Conservation (phyloP, 2,329 filamentous ascomycete species). For the Penicillium sp. region DNA sequence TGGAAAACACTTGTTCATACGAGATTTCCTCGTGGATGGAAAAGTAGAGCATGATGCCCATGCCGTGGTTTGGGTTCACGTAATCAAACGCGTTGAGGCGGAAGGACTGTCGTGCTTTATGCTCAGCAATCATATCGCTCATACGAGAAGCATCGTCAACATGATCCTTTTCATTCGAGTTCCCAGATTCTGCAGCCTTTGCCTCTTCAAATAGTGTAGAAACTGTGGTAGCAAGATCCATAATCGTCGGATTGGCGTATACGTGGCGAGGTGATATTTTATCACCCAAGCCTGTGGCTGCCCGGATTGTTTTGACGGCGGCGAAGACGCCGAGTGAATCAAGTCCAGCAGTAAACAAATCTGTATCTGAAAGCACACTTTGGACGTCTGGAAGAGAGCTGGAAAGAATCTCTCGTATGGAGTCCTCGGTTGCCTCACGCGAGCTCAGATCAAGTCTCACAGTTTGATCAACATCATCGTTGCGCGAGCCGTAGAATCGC, state of each 20-base stretch:
- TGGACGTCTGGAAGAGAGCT: slow-evolving; percentile 2
- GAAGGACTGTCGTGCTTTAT: slow-evolving; percentile 9
- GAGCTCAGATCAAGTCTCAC: slow-evolving; percentile 2
- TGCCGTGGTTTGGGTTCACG: slow-evolving; percentile 11
- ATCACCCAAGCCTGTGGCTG: slow-evolving; percentile 6
- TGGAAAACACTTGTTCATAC: slow-evolving; percentile 6
- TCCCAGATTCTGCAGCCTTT: slow-evolving; percentile 1
- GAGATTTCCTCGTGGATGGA: slow-evolving; percentile 9
- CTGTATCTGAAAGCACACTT: slow-evolving; percentile 1
- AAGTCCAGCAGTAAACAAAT: slow-evolving; percentile 4
- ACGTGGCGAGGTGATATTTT: slow-evolving; percentile 5
- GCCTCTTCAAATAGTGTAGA: slow-evolving; percentile 1
- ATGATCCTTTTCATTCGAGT: not conserved
- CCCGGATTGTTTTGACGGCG: slow-evolving; percentile 5
- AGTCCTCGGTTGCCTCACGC: not conserved
- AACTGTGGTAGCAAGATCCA: not conserved
- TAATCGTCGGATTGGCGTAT: slow-evolving; percentile 6
- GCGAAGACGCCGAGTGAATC: slow-evolving; percentile 6
- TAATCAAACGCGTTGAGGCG: slow-evolving; percentile 11
- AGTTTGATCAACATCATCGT: slow-evolving; percentile 5
- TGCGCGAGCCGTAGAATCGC: slow-evolving; percentile 5
- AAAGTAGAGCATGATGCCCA: slow-evolving; percentile 13
- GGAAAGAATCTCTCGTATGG: slow-evolving; percentile 1
- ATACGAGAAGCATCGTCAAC: not conserved
- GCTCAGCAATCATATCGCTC: slow-evolving; percentile 1